Base-by-base conservation (phyloP, 1,284 basidiomycete species). In the Puccinia brachypodii region DNA sequence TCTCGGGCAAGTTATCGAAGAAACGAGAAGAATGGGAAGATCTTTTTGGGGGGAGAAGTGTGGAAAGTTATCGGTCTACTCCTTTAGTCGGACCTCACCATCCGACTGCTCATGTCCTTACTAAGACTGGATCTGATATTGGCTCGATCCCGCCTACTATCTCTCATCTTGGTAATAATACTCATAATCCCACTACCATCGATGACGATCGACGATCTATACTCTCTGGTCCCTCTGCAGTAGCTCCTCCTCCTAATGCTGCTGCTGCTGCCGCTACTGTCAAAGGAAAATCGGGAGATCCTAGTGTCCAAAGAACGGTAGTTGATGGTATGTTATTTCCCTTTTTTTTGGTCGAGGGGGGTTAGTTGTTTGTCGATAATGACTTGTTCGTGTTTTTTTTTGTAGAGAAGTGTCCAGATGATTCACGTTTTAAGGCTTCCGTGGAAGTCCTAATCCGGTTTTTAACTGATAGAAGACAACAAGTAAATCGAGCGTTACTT, bases 401-500 rank as follows among this genome's bases (percentile, higher is more conserved):
- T 40, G 8, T 25, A 44, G 66, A 42, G 22, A 42, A 69, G n/a
- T 7, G 66, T n/a, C 40, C 31, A 40, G 68, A 71, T 47, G 58
- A 79, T 60, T 2, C 33, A 3, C 40, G 56, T 66, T 81, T 66
- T 28, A 13, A 42, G 22, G 83, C 84, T 14, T 87, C 88, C 0
- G 84, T 89, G 44, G 88, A 89, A 82, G 88, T 88, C 33, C 85
- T 89, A 13, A 87, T 89, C 82, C 87, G 88, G 58, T 89, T 88
- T 86, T 90, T 97, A 2, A 92, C 93, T 2, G 94, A 96, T 85
- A 90, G 93, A 19, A 90, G 95, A 7, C 94, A 94, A 25, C 94
- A 95, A 85, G 89, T 96, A 50, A 89, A 90, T 0, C 91, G 91
- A 14, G 93, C 93, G 62, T 22, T 64, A n/a, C n/a, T n/a, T n/a